A percentile compares a stretch with the other conserved stretches of the same genome.
Evolutionary conservation across 1,139 yeast species (phyloP).

Genomic region (Suhomyces maxii): DNA sequence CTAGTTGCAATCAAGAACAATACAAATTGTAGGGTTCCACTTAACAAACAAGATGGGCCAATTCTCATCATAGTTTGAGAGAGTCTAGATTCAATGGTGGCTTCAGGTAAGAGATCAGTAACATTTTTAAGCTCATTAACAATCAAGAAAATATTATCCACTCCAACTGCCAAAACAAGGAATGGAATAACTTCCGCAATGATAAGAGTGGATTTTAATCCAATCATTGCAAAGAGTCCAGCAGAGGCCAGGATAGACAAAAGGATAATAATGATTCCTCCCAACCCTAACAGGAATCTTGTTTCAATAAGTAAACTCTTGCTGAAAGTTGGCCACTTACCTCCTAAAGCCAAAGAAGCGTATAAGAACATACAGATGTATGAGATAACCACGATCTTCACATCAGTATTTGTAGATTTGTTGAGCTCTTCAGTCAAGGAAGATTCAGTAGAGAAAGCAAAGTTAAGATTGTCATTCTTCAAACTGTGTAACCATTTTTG

Average conservation of each 20-base stretch:
- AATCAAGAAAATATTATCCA: slow-evolving; percentile 85
- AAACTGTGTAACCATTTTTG: slow-evolving; percentile 56
- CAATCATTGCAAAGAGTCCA: slow-evolving; percentile 73
- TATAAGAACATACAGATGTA: slow-evolving; percentile 88
- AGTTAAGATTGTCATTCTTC: slow-evolving; percentile 50
- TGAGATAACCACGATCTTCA: slow-evolving; percentile 66
- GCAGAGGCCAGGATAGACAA: slow-evolving; percentile 79
- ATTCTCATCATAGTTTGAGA: slow-evolving; percentile 65
- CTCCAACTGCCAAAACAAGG: slow-evolving; percentile 87
- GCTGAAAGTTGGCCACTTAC: slow-evolving; percentile 36
- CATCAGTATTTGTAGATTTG: slow-evolving; percentile 78
- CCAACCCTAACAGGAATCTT: slow-evolving; percentile 72
- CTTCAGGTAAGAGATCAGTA: slow-evolving; percentile 41
- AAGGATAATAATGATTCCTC: slow-evolving; percentile 79
- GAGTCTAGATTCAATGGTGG: slow-evolving; percentile 52
- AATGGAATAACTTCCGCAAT: slow-evolving; percentile 98
- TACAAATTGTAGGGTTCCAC: slow-evolving; percentile 72
- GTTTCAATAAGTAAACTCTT: slow-evolving; percentile 50
- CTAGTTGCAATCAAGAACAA: slow-evolving; percentile 78
- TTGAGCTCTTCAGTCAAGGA: slow-evolving; percentile 83
- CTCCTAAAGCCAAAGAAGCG: slow-evolving; percentile 81
- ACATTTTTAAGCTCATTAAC: slow-evolving; percentile 73
- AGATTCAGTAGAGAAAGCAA: slow-evolving; percentile 78
- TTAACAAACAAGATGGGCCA: slow-evolving; percentile 84
- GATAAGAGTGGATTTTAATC: slow-evolving; percentile 82